Conservation (phyloP, 805 yeast genomes). For the Ogataea naganishii region DNA sequence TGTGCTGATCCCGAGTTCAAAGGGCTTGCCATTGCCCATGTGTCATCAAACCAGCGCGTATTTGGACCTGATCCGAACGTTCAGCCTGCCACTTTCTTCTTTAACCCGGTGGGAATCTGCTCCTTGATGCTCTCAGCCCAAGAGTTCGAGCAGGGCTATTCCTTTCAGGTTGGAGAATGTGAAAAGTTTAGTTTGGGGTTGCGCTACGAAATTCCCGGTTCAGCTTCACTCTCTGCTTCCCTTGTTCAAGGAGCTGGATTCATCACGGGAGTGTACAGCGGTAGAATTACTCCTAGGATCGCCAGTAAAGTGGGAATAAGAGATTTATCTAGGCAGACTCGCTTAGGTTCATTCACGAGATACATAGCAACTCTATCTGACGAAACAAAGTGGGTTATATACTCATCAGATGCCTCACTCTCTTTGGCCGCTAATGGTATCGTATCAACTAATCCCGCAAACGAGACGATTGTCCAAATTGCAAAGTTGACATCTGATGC, state of each 20-base stretch:
- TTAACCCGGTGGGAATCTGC: constrained; percentile 61
- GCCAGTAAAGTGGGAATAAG: constrained; percentile 61
- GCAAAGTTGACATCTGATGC: constrained; percentile 30
- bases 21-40: constrained; percentile 66
- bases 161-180: constrained; percentile 21
- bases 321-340: constrained; percentile 27
- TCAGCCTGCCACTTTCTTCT: constrained; percentile 40
- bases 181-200: constrained; percentile 23
- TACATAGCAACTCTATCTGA: constrained; percentile 47
- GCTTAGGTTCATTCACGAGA: constrained; percentile 32
- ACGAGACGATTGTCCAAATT: constrained; percentile 38
- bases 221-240: constrained; percentile 34
- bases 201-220: constrained; percentile 22
- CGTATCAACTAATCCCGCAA: constrained; percentile 24
- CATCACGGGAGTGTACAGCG: constrained; percentile 52
- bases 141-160: constrained; percentile 26
- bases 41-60: constrained; percentile 49
- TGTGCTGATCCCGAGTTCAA: constrained; percentile 27
- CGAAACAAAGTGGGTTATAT: constrained; percentile 58
- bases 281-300: constrained; percentile 43
- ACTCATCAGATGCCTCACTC: constrained; percentile 30
- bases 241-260: constrained; percentile 78
- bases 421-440: constrained; percentile 23
- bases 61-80: constrained; percentile 54
- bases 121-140: constrained; percentile 44